phyloP scores from a whole-genome alignment of 2,329 filamentous ascomycete genomes.

The Trichoderma harzianum region DNA sequence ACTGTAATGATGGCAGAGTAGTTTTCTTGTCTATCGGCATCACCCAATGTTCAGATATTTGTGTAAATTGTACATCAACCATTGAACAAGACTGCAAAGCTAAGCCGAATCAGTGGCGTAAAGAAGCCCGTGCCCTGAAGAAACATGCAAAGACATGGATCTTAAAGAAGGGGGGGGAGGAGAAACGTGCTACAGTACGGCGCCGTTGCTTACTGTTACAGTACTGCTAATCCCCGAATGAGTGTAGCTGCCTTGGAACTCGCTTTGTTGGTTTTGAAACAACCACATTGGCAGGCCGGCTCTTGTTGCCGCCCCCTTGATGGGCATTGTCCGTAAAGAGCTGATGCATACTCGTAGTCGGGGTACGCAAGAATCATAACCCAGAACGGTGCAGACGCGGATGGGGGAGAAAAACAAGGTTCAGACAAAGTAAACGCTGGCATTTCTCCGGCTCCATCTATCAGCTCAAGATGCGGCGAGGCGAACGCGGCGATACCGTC shows the following conservation, averaged over 20 bases:
- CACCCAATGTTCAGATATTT: background rate
- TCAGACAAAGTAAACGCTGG: background rate
- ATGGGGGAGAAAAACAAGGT: background rate
- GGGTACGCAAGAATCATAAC: background rate
- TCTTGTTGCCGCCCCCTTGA: background rate
- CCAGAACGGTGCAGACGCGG: background rate
- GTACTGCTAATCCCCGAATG: background rate
- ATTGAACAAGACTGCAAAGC: background rate
- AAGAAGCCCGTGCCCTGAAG: background rate
- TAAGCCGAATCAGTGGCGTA: background rate
- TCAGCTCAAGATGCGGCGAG: constrained; percentile 18
- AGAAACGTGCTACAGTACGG: background rate
- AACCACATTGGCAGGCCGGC: background rate
- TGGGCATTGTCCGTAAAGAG: background rate
- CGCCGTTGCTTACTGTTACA: background rate
- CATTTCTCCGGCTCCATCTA: constrained; percentile 12
- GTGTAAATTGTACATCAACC: background rate
- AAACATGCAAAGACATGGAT: constrained; percentile 1
- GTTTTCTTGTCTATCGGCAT: background rate
- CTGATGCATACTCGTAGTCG: background rate
- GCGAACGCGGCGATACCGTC: constrained; percentile 11
- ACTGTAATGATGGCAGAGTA: background rate
- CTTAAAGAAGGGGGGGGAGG: background rate
- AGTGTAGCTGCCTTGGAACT: background rate
- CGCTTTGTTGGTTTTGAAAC: background rate